Conservation (phyloP, 768 basidiomycete genomes). For the Lactarius trivialis region DNA sequence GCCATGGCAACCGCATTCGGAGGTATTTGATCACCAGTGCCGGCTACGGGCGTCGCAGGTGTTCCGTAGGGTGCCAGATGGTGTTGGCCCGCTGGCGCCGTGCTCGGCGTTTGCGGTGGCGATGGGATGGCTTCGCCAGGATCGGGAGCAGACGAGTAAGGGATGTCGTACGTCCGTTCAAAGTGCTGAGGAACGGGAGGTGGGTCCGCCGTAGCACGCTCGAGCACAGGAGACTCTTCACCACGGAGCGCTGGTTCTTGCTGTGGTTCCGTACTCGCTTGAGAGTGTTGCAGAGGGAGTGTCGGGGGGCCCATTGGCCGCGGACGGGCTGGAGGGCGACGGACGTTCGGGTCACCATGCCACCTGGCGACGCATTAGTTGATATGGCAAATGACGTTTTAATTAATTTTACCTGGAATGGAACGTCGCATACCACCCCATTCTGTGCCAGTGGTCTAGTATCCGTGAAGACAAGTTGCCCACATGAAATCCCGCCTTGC, state of each 20-base stretch:
- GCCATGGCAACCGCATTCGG: slow-evolving; percentile 44
- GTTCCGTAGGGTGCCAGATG: slow-evolving; percentile 8
- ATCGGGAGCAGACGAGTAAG: slow-evolving; percentile 16
- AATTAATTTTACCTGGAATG: slow-evolving; percentile 46
- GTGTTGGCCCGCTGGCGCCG: slow-evolving; percentile 17
- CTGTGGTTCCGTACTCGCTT: slow-evolving; percentile 10
- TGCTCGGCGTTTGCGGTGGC: slow-evolving; percentile 22
- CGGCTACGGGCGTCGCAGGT: slow-evolving; percentile 14
- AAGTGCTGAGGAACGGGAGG: slow-evolving; percentile 19
- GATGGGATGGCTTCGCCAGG: slow-evolving; percentile 21
- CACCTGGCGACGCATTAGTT: slow-evolving; percentile 15
- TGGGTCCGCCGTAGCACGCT: slow-evolving; percentile 15
- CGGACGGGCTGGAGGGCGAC: slow-evolving; percentile 21
- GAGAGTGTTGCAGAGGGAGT: slow-evolving; percentile 15
- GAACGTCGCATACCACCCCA: slow-evolving; percentile 73
- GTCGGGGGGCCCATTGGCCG: slow-evolving; percentile 23
- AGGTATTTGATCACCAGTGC: slow-evolving; percentile 35
- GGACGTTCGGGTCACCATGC: slow-evolving; percentile 22
- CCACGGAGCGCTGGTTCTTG: slow-evolving; percentile 17
- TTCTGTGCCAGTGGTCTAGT: slow-evolving; percentile 73
- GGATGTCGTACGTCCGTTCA: slow-evolving; percentile 19
- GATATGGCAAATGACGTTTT: neutral
- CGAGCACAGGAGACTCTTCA: slow-evolving; percentile 18
- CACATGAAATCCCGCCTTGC: slow-evolving; percentile 60
- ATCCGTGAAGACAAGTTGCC: slow-evolving; percentile 68